Conservation (phyloP, 495 filamentous ascomycete genomes). For the Parathielavia appendiculata region DNA sequence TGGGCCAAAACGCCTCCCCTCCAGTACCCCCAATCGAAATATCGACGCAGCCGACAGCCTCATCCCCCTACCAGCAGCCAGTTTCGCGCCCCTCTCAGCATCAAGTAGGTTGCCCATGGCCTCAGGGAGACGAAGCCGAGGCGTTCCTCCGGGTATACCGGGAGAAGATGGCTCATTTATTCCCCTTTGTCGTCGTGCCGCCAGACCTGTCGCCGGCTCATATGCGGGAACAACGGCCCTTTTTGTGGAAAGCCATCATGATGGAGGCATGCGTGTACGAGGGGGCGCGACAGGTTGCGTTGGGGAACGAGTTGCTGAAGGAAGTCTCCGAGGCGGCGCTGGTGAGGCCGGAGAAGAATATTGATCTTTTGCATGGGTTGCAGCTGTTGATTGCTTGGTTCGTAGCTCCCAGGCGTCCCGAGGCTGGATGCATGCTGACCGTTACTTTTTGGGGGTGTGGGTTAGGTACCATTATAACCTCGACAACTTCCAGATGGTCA, state of each 20-base stretch:
- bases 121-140: slow-evolving; percentile 26
- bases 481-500: slow-evolving; percentile 30
- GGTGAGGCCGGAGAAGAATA: slow-evolving; percentile 14
- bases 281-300: slow-evolving; percentile 24
- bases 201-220: slow-evolving; percentile 21
- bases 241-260: slow-evolving; percentile 35
- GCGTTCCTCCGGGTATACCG: slow-evolving; percentile 20
- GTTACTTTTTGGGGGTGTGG: neutral
- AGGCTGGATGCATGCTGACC: neutral
- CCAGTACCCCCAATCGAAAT: neutral
- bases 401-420: neutral
- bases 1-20: neutral
- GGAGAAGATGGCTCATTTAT: slow-evolving; percentile 17
- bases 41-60: neutral
- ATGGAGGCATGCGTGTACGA: slow-evolving; percentile 27
- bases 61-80: neutral
- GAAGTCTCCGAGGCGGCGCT: slow-evolving; percentile 26
- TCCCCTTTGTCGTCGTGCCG: slow-evolving; percentile 29
- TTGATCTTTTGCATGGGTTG: slow-evolving; percentile 32
- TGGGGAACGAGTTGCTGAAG: slow-evolving; percentile 27
- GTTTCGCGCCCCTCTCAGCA: neutral
- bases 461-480: slow-evolving; percentile 30
- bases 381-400: slow-evolving; percentile 30
- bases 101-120: slow-evolving; percentile 19
- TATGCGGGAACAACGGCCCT: slow-evolving; percentile 24